These are phyloP conservation scores for Geopyxis carbonaria DNA, from an alignment of 495 filamentous ascomycete species.

Conservation along the genomic window DNA sequence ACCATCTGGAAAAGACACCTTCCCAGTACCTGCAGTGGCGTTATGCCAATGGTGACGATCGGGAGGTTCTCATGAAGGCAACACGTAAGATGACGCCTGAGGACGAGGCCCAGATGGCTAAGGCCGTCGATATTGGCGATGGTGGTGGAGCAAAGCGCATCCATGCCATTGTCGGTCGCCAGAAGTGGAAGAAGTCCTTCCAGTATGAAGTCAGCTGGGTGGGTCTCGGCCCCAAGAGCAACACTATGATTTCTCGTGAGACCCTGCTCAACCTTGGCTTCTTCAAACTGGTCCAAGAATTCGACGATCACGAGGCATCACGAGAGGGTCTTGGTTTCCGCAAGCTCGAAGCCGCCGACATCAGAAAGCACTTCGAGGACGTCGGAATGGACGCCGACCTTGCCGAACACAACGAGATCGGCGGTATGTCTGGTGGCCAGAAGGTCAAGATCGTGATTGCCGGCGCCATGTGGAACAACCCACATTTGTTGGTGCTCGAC, in stretches of 20 bases:
- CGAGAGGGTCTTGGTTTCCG: conserved; percentile 95
- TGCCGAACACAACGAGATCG: conserved; percentile 96
- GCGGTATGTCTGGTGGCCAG: conserved; percentile 91
- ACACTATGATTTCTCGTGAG: conserved; percentile 82
- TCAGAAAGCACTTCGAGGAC: conserved; percentile 95
- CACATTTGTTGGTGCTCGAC: conserved; percentile 90
- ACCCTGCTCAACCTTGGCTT: conserved; percentile 74
- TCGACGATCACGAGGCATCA: conserved; percentile 94
- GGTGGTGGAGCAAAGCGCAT: conserved; percentile 63
- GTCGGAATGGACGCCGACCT: conserved; percentile 92
- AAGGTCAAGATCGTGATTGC: conserved; percentile 98
- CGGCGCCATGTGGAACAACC: conserved; percentile 98
- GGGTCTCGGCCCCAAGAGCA: conserved; percentile 73
- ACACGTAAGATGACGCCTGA: conserved; percentile 73
- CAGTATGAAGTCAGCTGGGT: conserved; percentile 99
- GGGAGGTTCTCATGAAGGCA: conserved; percentile 94
- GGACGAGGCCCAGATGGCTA: conserved; percentile 82
- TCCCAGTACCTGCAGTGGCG: conserved; percentile 99
- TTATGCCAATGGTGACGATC: conserved; percentile 89
- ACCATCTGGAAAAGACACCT: conserved; percentile 98
- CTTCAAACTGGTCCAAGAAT: conserved; percentile 87
- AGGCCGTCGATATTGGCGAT: conserved; percentile 63
- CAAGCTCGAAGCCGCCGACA: conserved; percentile 75
- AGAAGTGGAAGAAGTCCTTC: conserved; percentile 98
- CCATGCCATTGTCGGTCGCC: conserved; percentile 80